Conservation (phyloP, 1,284 basidiomycete genomes). For the Puccinia horiana region DNA sequence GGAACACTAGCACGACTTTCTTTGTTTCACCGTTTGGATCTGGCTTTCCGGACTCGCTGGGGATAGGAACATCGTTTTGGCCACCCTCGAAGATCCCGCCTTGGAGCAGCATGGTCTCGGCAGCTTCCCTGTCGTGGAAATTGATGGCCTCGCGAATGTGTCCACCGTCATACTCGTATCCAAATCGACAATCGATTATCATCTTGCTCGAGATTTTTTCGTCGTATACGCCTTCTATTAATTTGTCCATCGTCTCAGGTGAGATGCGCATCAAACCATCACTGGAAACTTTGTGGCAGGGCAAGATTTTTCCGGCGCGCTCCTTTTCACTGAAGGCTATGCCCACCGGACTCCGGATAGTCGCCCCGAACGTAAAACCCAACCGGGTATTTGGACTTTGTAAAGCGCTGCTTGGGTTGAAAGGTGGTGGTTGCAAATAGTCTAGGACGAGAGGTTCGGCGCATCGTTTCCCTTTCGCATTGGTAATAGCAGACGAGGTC, state of each 20-base stretch:
- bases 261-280: constrained; percentile 93
- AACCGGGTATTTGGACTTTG: neutral
- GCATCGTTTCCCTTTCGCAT: neutral
- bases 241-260: constrained; percentile 67
- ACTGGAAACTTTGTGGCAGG: constrained; percentile 87
- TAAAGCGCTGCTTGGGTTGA: neutral
- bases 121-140: constrained; percentile 76
- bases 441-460: neutral
- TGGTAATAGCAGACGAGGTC: neutral
- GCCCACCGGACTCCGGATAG: constrained; percentile 41
- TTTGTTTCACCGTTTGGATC: constrained; percentile 60
- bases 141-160: constrained; percentile 91
- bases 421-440: constrained; percentile 2
- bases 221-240: constrained; percentile 73
- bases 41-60: constrained; percentile 76
- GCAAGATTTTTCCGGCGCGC: constrained; percentile 84
- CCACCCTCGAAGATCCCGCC: constrained; percentile 52
- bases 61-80: constrained; percentile 65
- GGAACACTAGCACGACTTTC: constrained; percentile 88
- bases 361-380: neutral
- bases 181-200: constrained; percentile 94
- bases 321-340: constrained; percentile 80
- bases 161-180: constrained; percentile 92
- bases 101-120: constrained; percentile 70
- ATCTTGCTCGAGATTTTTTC: constrained; percentile 69